Base-by-base conservation (phyloP, 164 flowering plant species). In the Annona squamosa region DNA sequence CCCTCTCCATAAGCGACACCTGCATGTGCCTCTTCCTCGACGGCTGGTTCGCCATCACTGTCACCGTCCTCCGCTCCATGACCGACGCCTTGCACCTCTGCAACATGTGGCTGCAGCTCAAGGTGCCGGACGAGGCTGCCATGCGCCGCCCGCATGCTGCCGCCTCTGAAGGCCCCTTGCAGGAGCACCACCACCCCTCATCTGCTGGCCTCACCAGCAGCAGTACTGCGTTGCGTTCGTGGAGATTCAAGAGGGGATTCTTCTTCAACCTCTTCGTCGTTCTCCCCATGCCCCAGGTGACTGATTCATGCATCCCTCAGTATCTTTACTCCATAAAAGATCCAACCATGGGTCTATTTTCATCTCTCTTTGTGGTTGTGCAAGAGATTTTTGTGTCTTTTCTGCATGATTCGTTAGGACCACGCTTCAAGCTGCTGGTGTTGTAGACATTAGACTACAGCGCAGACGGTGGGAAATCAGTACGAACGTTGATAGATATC, bases 21-120 rank as follows among this genome's bases (percentile, higher is more conserved):
- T 89, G 87, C 74, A 81, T 91, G 90, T 92, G 99, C 71, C 85
- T 95, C 59, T 92, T 86, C 79, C 82, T 95, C 12, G 99, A 95
- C 80, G 99, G 98, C 6, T 95, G 98, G 98, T 85, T 95, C 75
- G 91, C 96, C 79, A 79, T 95, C 72, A 87, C 95, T 17, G 89
- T 92, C 5, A 95, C 97, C 5, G 91, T 71, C 1, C 82, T 95
- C 78, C 86, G 98, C 64, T 92, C 92, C 94, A 91, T 92, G 93
- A 87, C 85, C 45, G 99, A 95, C 73, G 82, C 82, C 2, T 68
- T 95, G 77, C 97, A 95, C 84, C 73, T 92, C 2, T 87, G 91
- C 88, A 90, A 95, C 88, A 88, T 92, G 85, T 91, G 96, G 93
- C 52, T 95, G 59, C 96, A 88, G 76, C 77, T 95, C 67, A 88